These are phyloP conservation scores for Albophoma yamanashiensis DNA, from an alignment of 2,329 filamentous ascomycete genomes.

Conservation along the genomic window DNA sequence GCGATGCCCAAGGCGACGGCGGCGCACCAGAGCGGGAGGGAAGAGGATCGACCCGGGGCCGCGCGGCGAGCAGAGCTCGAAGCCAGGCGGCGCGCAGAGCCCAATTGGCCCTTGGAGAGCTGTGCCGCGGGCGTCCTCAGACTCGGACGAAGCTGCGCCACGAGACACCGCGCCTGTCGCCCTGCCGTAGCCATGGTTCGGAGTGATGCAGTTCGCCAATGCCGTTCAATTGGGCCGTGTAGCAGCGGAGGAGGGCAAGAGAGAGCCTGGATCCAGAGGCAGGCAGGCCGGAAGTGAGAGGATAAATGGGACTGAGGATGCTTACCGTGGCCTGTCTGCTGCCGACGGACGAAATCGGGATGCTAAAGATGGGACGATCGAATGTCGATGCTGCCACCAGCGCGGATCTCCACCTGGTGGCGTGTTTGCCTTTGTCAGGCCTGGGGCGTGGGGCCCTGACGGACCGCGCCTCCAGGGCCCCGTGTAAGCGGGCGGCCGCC, in stretches of 20 bases:
- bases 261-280: neutral
- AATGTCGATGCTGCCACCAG: neutral
- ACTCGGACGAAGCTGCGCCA: slow-evolving; percentile 16
- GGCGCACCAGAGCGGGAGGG: slow-evolving; percentile 18
- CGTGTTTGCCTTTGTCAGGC: neutral
- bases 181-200: slow-evolving; percentile 17
- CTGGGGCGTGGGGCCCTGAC: neutral
- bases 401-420: neutral
- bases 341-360: neutral
- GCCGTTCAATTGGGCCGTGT: neutral
- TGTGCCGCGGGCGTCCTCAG: slow-evolving; percentile 2
- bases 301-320: neutral
- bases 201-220: neutral
- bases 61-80: slow-evolving; percentile 12
- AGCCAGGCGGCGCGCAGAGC: slow-evolving; percentile 11
- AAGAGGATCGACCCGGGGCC: slow-evolving; percentile 7
- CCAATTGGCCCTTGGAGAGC: slow-evolving; percentile 15
- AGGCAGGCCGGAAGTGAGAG: neutral
- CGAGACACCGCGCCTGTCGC: slow-evolving; percentile 18
- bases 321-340: neutral
- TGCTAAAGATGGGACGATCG: neutral
- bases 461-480: too few species aligned
- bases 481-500: neutral
- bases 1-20: slow-evolving; percentile 38
- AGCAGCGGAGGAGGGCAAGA: neutral